Percentiles rank a stretch among this genome's conserved stretches.
Conservation (phyloP, 768 basidiomycete genomes). For the Termitomyces sp. region DNA sequence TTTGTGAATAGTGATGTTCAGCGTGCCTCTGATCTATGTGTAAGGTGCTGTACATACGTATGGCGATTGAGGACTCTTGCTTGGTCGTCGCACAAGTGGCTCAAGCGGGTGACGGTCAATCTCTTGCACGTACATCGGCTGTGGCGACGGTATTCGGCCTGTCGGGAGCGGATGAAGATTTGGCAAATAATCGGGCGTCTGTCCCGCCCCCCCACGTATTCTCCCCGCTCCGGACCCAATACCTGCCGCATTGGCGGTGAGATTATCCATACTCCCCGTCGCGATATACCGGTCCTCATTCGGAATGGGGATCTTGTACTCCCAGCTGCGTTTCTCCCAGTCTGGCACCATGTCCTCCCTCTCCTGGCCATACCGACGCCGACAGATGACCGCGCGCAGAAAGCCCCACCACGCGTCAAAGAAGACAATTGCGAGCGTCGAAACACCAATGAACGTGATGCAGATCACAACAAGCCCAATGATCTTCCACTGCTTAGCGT, state of each 20-base stretch:
- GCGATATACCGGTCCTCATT: slow-evolving; percentile 48
- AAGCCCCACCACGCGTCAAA: slow-evolving; percentile 73
- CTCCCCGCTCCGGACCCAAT: slow-evolving; percentile 10
- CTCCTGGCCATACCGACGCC: slow-evolving; percentile 31
- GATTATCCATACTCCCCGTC: slow-evolving; percentile 35
- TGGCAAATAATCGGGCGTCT: slow-evolving; percentile 4
- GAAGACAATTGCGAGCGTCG: slow-evolving; percentile 58
- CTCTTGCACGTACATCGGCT: slow-evolving; percentile 22
- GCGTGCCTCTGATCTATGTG: slow-evolving; percentile 6
- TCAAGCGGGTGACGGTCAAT: slow-evolving; percentile 34
- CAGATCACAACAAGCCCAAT: slow-evolving; percentile 65
- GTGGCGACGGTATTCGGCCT: slow-evolving; percentile 15
- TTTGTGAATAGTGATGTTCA: slow-evolving; percentile 12
- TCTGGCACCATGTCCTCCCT: slow-evolving; percentile 62
- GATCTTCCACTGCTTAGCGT: slow-evolving; percentile 61
- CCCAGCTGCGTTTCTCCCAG: slow-evolving; percentile 61
- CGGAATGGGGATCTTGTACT: slow-evolving; percentile 44
- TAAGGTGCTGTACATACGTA: slow-evolving; percentile 11
- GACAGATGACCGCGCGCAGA: slow-evolving; percentile 46
- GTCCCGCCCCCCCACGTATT: slow-evolving; percentile 1
- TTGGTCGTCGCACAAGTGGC: slow-evolving; percentile 31
- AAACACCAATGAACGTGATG: slow-evolving; percentile 54
- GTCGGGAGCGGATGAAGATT: slow-evolving; percentile 7
- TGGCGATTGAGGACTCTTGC: slow-evolving; percentile 17
- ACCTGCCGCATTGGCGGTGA: slow-evolving; percentile 24